Conservation (phyloP, 2,329 filamentous ascomycete species). For the Nemania diffusa region DNA sequence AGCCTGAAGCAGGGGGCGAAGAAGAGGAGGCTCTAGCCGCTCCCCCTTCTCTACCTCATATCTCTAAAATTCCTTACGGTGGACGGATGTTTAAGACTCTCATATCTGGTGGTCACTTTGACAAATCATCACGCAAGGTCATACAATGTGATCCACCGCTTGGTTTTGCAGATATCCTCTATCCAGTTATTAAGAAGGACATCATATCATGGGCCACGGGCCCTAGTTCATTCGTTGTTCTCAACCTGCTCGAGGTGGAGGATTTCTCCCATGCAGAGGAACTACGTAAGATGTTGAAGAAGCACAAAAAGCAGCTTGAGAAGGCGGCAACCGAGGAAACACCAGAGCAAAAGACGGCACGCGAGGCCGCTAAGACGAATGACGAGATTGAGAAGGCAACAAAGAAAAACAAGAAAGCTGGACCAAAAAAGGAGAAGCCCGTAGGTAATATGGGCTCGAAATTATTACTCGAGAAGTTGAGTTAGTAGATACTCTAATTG, state of each 20-base stretch:
- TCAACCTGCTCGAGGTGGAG: slow-evolving; percentile 80
- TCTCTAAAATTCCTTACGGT: slow-evolving; percentile 69
- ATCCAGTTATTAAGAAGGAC: slow-evolving; percentile 79
- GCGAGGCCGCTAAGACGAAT: slow-evolving; percentile 62
- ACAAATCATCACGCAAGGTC: slow-evolving; percentile 76
- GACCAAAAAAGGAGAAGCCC: slow-evolving; percentile 52
- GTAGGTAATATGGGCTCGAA: slow-evolving; percentile 71
- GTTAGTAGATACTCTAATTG: slow-evolving; percentile 23
- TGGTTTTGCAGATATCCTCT: slow-evolving; percentile 84
- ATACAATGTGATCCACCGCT: slow-evolving; percentile 79
- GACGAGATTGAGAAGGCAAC: slow-evolving; percentile 52
- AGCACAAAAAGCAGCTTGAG: slow-evolving; percentile 76
- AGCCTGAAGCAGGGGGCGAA: slow-evolving; percentile 43
- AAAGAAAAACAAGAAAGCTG: slow-evolving; percentile 56
- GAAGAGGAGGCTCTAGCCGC: slow-evolving; percentile 49
- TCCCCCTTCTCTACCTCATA: slow-evolving; percentile 58
- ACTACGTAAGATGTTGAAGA: slow-evolving; percentile 75
- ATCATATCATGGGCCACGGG: slow-evolving; percentile 87
- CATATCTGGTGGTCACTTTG: slow-evolving; percentile 88
- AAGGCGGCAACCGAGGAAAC: slow-evolving; percentile 72
- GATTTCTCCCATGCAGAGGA: slow-evolving; percentile 75
- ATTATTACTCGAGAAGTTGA: slow-evolving; percentile 68
- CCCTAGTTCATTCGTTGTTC: slow-evolving; percentile 84
- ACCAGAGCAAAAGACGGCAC: slow-evolving; percentile 62
- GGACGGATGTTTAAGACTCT: slow-evolving; percentile 91